These are phyloP conservation scores for Odonthalia washingtoniensis DNA, from an alignment of 31 red algal genomes.

Conservation along the genomic window DNA sequence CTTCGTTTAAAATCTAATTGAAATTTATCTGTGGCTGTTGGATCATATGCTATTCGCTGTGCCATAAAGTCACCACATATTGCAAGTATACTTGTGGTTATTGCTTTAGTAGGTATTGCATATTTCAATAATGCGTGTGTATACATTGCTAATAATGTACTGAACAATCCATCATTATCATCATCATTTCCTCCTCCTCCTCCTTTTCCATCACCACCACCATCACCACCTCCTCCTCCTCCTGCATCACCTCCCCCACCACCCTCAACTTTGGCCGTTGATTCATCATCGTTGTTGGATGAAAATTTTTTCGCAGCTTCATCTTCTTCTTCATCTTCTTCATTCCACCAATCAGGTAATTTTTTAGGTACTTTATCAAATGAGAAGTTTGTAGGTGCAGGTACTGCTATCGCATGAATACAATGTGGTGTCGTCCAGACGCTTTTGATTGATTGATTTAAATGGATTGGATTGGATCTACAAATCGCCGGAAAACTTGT, in stretches of 20 bases:
- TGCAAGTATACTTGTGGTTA: constrained; percentile 53
- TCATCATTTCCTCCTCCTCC: constrained; percentile 27
- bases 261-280: not conserved
- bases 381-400: not conserved
- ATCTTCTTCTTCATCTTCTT: constrained; percentile 63
- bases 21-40: constrained; percentile 11
- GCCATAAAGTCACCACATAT: constrained; percentile 62
- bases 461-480: too few species aligned
- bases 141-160: constrained; percentile 56
- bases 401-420: too few species aligned
- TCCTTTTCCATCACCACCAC: constrained; percentile 40
- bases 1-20: constrained; percentile 46
- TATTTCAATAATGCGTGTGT: constrained; percentile 29
- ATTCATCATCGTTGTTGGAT: too few species aligned
- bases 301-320: not conserved
- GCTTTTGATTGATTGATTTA: too few species aligned
- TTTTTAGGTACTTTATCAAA: constrained; percentile 62
- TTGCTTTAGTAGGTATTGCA: constrained; percentile 59
- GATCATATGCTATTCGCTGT: constrained; percentile 47
- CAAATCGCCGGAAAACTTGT: too few species aligned
- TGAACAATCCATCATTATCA: constrained; percentile 49
- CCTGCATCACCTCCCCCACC: constrained; percentile 13
- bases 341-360: constrained; percentile 67
- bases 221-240: constrained; percentile 44
- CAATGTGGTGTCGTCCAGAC: too few species aligned